A percentile compares a stretch with the other conserved stretches of the same genome.
Conservation (phyloP, 2,329 filamentous ascomycete genomes). For the Colletotrichum horii region DNA sequence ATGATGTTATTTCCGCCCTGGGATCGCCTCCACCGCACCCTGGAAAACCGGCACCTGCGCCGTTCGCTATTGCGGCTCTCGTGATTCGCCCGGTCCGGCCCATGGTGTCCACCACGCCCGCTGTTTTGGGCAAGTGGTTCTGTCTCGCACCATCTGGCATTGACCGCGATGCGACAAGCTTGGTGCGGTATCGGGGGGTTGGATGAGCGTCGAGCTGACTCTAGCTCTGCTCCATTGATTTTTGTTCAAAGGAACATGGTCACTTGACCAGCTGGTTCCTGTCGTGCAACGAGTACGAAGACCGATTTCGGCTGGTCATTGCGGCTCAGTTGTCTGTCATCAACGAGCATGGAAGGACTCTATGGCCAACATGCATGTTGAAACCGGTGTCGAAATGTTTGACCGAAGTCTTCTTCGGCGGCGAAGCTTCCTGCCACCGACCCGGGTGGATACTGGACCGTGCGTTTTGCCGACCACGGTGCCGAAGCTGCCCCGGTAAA, state of each 20-base stretch:
- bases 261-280: not conserved
- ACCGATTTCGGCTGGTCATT: not conserved
- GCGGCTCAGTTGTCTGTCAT: not conserved
- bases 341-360: not conserved
- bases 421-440: not conserved
- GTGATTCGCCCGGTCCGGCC: constrained; percentile 13
- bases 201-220: not conserved
- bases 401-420: not conserved
- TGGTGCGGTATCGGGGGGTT: constrained; percentile 10
- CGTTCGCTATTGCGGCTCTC: not conserved
- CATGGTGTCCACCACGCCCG: not conserved
- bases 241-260: not conserved
- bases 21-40: constrained; percentile 4
- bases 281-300: not conserved
- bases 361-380: not conserved
- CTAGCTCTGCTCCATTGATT: not conserved
- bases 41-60: constrained; percentile 1
- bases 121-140: not conserved
- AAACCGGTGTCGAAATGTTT: not conserved
- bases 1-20: constrained; percentile 18
- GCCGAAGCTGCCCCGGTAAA: not conserved
- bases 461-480: not conserved
- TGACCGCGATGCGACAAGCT: not conserved
- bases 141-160: not conserved
- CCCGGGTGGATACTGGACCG: not conserved